Conservation (phyloP, 441 rosid species). For the California macrophylla region DNA sequence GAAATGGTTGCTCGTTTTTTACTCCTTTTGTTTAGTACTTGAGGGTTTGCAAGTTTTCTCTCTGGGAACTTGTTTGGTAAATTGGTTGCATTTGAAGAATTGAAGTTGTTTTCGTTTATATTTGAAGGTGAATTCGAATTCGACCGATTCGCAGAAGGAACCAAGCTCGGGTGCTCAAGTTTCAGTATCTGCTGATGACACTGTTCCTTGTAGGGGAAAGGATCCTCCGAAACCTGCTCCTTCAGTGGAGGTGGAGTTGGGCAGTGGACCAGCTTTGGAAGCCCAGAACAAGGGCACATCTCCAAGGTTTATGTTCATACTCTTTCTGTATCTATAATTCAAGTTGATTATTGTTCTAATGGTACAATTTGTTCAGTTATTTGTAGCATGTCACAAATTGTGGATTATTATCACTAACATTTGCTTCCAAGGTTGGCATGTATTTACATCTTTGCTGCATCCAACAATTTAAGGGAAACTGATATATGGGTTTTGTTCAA, state of each 20-base stretch:
- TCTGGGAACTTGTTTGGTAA: neutral
- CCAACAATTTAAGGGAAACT: neutral
- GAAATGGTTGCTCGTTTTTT: too few species aligned
- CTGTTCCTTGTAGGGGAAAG: conserved; percentile 25
- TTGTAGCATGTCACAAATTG: neutral
- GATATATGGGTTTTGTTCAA: neutral
- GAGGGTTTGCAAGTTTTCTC: neutral
- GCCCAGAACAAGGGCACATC: conserved; percentile 34
- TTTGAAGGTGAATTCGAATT: conserved; percentile 41
- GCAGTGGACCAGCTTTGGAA: conserved; percentile 26
- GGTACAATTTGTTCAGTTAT: neutral
- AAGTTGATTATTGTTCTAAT: neutral
- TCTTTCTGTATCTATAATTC: neutral
- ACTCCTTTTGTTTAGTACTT: too few species aligned
- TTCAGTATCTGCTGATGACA: conserved; percentile 38
- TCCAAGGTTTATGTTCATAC: conserved; percentile 40
- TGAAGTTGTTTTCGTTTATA: neutral
- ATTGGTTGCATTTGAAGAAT: neutral
- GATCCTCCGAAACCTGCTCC: conserved; percentile 37
- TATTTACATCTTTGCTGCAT: too few species aligned
- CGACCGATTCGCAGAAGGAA: conserved; percentile 49
- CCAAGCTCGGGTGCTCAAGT: conserved; percentile 24
- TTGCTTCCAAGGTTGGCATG: too few species aligned
- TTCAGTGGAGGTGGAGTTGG: conserved; percentile 21
- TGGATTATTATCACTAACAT: neutral